These are phyloP conservation scores for Fusarium austroafricanum DNA, from an alignment of 2,329 filamentous ascomycete species.

Conservation along the genomic window DNA sequence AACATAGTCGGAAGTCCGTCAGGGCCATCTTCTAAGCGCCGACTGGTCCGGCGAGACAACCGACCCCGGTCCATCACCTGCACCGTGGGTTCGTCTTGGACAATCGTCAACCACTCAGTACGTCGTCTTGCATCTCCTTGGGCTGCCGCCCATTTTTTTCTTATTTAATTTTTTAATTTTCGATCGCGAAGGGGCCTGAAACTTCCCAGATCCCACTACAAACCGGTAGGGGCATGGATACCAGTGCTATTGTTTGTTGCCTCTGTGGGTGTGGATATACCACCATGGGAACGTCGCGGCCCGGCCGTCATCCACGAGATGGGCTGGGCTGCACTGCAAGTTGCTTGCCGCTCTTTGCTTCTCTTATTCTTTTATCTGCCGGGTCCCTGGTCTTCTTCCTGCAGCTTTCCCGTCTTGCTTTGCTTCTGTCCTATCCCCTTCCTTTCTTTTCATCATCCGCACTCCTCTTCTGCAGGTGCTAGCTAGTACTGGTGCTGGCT, in stretches of 20 bases:
- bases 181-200: constrained; percentile 25
- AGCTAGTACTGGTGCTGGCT: constrained; percentile 16
- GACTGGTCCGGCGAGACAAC: constrained; percentile 48
- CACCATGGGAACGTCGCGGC: constrained; percentile 23
- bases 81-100: constrained; percentile 43
- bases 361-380: constrained; percentile 41
- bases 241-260: constrained; percentile 24
- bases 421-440: constrained; percentile 40
- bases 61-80: constrained; percentile 51
- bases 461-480: constrained; percentile 21
- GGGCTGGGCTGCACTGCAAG: constrained; percentile 20
- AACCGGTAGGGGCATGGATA: constrained; percentile 9
- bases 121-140: constrained; percentile 27
- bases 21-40: constrained; percentile 50
- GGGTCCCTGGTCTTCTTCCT: constrained; percentile 38
- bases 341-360: constrained; percentile 30
- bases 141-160: constrained; percentile 37
- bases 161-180: constrained; percentile 17
- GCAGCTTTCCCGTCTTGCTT: constrained; percentile 39
- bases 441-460: constrained; percentile 4
- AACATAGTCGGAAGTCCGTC: constrained; percentile 33
- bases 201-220: constrained; percentile 23
- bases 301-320: constrained; percentile 31
- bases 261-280: constrained; percentile 25
- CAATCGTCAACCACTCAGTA: constrained; percentile 45